Evolutionary conservation across 495 filamentous ascomycete genomes (phyloP), one percentile per base, ranked within the genome.

Genomic region (Neurospora sp.): DNA sequence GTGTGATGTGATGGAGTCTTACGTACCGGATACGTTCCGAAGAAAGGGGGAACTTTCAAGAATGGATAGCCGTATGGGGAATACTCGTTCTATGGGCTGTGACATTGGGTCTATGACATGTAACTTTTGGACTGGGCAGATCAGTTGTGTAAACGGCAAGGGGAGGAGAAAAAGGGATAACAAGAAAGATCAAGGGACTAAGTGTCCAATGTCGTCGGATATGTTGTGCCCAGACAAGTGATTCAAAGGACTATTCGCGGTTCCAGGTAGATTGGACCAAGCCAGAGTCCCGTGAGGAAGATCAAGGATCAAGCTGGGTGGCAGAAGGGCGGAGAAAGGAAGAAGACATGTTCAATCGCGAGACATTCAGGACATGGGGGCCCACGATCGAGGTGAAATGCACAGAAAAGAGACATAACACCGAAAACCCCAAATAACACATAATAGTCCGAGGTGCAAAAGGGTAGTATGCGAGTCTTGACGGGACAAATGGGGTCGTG

Each of bases 11-110:
- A 40, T 31, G 7, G 6, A 16, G 35, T 5, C 39, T 8, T 31
- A 39, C 8, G 20, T 76, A 76, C 76, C 70, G 12, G 70, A 69
- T 35, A 59, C 40, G 68, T 77, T 71, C 12, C n/a, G 71, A 6
- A 76, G 39, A 39, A 74, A 78, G 3, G 75, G 76, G 38, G 76
- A 78, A 47, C 69, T 76, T 39, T 76, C 74, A 38, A 77, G 72
- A 35, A 77, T 76, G 7, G 76, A 77, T 8, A 78, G 71, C 10
- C 76, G 76, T 53, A 78, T 78, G 68, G 76, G 76, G 41, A 76
- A 78, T 1, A 78, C 76, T 45, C 76, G 71, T 53, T 78, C 76
- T 38, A 74, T 47, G 14, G 39, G 65, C 8, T 74, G 68, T 53
- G 74, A 47, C 68, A 61, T 61, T 61, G 53, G 53, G 53, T 61